Percentiles rank a stretch among this genome's conserved stretches.
Conservation (phyloP, 2,329 filamentous ascomycete genomes). For the Periconia sp. region DNA sequence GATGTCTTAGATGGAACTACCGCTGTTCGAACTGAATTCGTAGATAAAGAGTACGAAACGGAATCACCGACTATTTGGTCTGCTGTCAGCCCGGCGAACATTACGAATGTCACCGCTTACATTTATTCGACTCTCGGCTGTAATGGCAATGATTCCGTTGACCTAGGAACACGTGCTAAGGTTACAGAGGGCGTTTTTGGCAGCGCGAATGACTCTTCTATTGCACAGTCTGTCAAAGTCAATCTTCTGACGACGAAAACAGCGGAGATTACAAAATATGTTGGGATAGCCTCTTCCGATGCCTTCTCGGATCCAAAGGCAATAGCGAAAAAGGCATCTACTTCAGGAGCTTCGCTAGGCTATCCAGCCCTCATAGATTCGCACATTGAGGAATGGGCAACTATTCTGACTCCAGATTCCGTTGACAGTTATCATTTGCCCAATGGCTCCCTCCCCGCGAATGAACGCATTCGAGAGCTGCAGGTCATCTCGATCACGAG, state of each 20-base stretch:
- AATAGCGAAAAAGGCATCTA: conserved; percentile 62
- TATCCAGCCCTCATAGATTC: conserved; percentile 61
- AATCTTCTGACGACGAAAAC: conserved; percentile 59
- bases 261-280: conserved; percentile 67
- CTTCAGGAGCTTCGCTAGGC: conserved; percentile 57
- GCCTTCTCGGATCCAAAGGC: conserved; percentile 65
- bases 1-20: conserved; percentile 72
- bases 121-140: conserved; percentile 59
- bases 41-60: conserved; percentile 61
- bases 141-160: conserved; percentile 53
- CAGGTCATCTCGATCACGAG: conserved; percentile 63
- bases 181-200: conserved; percentile 59
- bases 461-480: conserved; percentile 62
- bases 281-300: conserved; percentile 72
- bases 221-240: conserved; percentile 66
- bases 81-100: conserved; percentile 67
- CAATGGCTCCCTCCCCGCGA: conserved; percentile 61
- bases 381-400: conserved; percentile 68
- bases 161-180: conserved; percentile 50
- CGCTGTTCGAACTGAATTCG: conserved; percentile 68
- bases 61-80: conserved; percentile 64
- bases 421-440: conserved; percentile 69
- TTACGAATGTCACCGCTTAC: conserved; percentile 68
- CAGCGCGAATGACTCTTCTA: conserved; percentile 63
- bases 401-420: conserved; percentile 64